phyloP scores from a whole-genome alignment of 495 filamentous ascomycete species.

The Penicillium egyptiacum region DNA sequence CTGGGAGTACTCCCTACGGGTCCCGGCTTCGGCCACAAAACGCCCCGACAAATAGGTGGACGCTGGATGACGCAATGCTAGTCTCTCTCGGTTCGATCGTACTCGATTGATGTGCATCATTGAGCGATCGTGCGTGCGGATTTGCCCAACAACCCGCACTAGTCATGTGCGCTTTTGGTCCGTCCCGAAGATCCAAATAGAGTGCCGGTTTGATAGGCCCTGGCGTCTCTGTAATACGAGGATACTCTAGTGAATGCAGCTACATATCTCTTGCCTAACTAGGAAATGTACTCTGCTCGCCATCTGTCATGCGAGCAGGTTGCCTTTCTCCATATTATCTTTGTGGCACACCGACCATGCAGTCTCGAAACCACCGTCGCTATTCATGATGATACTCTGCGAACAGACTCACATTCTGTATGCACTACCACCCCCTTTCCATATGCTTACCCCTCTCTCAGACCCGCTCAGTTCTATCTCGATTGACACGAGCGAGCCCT shows the following conservation, averaged over 20 bases:
- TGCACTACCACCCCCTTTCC: constrained; percentile 4
- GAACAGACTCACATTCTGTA: constrained; percentile 6
- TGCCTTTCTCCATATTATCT: constrained; percentile 11
- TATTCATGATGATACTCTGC: constrained; percentile 4
- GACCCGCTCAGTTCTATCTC: constrained; percentile 1
- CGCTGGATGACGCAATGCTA: constrained; percentile 17
- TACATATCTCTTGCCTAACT: neutral
- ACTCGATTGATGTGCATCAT: constrained; percentile 25
- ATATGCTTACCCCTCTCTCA: neutral
- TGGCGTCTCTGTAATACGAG: constrained; percentile 18
- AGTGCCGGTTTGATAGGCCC: constrained; percentile 21
- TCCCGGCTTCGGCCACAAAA: constrained; percentile 4
- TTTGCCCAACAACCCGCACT: constrained; percentile 13
- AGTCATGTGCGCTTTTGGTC: constrained; percentile 10
- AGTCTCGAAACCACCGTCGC: constrained; percentile 3
- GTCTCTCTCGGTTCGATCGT: constrained; percentile 15
- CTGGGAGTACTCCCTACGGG: neutral
- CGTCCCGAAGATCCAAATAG: constrained; percentile 29
- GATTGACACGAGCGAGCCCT: constrained; percentile 3
- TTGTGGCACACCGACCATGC: constrained; percentile 3
- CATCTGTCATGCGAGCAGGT: neutral
- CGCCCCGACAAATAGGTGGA: constrained; percentile 3
- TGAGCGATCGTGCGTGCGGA: constrained; percentile 26
- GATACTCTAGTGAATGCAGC: neutral
- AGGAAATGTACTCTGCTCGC: neutral